Evolutionary conservation across 805 yeast species (phyloP).

Genomic region (Barnettozyma wickerhamii): DNA sequence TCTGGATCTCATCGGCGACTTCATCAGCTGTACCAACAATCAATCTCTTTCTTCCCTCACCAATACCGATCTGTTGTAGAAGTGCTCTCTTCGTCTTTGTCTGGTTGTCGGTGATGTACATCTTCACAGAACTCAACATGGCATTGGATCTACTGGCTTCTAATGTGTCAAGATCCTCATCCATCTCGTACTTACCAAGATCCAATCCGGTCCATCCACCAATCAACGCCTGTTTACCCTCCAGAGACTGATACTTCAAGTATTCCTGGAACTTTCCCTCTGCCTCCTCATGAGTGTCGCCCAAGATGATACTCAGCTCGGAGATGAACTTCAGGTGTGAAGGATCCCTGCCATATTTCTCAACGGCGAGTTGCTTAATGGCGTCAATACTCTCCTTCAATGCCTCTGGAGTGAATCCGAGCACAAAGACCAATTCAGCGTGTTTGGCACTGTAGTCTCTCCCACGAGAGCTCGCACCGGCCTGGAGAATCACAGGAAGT

Average conservation of each 20-base stretch:
- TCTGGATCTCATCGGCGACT: conserved; percentile 36
- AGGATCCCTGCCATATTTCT: conserved; percentile 32
- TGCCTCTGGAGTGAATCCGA: conserved; percentile 30
- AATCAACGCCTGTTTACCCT: conserved; percentile 41
- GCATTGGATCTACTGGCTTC: conserved; percentile 26
- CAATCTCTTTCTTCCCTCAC: conserved; percentile 27
- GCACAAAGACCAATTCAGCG: conserved; percentile 40
- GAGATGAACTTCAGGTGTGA: conserved; percentile 35
- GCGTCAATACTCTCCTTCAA: conserved; percentile 28
- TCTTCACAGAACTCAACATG: conserved; percentile 29
- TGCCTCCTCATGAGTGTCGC: conserved; percentile 39
- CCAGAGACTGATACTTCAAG: conserved; percentile 31
- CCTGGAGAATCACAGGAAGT: conserved; percentile 41
- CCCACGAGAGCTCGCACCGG: conserved; percentile 40
- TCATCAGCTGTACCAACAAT: conserved; percentile 31
- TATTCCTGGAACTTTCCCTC: conserved; percentile 27
- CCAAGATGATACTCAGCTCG: conserved; percentile 35
- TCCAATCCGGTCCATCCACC: conserved; percentile 45
- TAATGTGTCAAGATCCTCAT: conserved; percentile 29
- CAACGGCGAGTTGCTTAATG: conserved; percentile 30
- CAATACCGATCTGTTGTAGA: conserved; percentile 22
- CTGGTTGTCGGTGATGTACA: conserved; percentile 24
- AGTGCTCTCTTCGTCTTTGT: conserved; percentile 20
- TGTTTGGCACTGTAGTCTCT: conserved; percentile 37
- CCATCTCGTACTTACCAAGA: conserved; percentile 28